These are phyloP conservation scores for Ogataea minuta DNA, from an alignment of 805 yeast species.

Conservation along the genomic window DNA sequence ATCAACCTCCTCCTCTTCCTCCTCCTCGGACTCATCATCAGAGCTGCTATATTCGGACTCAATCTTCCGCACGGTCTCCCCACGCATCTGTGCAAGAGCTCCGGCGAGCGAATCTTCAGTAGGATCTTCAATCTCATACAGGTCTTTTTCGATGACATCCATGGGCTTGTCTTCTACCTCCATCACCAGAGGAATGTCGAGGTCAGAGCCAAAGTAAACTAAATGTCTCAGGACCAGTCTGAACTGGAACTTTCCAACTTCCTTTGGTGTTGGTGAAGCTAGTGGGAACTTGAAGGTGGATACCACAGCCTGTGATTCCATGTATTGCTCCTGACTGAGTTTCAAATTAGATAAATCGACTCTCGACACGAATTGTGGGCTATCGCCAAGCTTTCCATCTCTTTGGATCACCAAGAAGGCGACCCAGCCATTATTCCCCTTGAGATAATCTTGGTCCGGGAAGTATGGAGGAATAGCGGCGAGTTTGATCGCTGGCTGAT, in stretches of 20 bases:
- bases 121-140: slow-evolving; percentile 63
- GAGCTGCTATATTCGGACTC: slow-evolving; percentile 37
- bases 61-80: slow-evolving; percentile 50
- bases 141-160: slow-evolving; percentile 41
- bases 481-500: slow-evolving; percentile 66
- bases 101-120: slow-evolving; percentile 77
- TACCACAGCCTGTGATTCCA: slow-evolving; percentile 46
- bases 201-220: slow-evolving; percentile 79
- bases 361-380: slow-evolving; percentile 52
- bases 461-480: slow-evolving; percentile 69
- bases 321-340: slow-evolving; percentile 49
- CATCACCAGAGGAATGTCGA: slow-evolving; percentile 68
- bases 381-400: slow-evolving; percentile 77
- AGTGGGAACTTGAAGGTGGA: slow-evolving; percentile 77
- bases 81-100: slow-evolving; percentile 67
- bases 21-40: slow-evolving; percentile 38
- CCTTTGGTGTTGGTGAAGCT: slow-evolving; percentile 74
- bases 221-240: slow-evolving; percentile 68
- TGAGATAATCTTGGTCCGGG: slow-evolving; percentile 51
- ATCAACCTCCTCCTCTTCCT: slow-evolving; percentile 30
- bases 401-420: slow-evolving; percentile 69
- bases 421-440: slow-evolving; percentile 50
- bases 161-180: slow-evolving; percentile 61
- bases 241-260: slow-evolving; percentile 63
- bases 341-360: slow-evolving; percentile 55